phyloP scores from a whole-genome alignment of 108 stramenopile species.

The Aurantiochytrium sp. region DNA sequence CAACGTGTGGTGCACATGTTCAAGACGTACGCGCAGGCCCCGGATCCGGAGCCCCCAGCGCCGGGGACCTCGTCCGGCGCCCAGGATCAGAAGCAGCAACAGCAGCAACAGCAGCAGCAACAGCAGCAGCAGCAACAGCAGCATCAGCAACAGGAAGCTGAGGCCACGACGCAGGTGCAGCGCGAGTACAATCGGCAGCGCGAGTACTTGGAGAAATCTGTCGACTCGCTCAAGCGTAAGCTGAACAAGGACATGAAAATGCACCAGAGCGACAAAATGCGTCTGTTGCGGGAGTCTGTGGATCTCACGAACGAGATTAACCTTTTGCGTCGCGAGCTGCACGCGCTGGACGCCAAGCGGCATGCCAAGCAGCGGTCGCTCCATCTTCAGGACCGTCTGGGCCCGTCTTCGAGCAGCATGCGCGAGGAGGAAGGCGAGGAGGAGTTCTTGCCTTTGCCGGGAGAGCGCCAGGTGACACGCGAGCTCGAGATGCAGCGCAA shows the following conservation, averaged over 20 bases:
- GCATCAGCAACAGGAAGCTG: not conserved
- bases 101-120: not conserved
- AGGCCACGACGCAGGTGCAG: slow-evolving; percentile 34
- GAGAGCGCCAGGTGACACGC: not conserved
- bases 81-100: not conserved
- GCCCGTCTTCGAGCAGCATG: not conserved
- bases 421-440: not conserved
- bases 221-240: slow-evolving; percentile 31
- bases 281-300: slow-evolving; percentile 49
- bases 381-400: not conserved
- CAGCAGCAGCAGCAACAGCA: not conserved
- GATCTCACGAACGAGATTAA: slow-evolving; percentile 55
- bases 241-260: slow-evolving; percentile 22
- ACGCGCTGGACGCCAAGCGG: not conserved
- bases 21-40: slow-evolving; percentile 13
- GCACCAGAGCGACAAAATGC: slow-evolving; percentile 37
- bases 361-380: not conserved
- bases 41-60: not conserved
- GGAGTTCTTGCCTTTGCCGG: not conserved
- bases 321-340: not conserved
- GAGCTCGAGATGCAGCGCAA: slow-evolving; percentile 8
- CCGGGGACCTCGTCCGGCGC: not conserved
- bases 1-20: slow-evolving; percentile 24
- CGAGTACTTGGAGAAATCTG: slow-evolving; percentile 38
- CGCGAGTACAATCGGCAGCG: slow-evolving; percentile 39